These are phyloP conservation scores for Lasiodiplodia sp. DNA, from an alignment of 2,329 filamentous ascomycete genomes.

Conservation along the genomic window DNA sequence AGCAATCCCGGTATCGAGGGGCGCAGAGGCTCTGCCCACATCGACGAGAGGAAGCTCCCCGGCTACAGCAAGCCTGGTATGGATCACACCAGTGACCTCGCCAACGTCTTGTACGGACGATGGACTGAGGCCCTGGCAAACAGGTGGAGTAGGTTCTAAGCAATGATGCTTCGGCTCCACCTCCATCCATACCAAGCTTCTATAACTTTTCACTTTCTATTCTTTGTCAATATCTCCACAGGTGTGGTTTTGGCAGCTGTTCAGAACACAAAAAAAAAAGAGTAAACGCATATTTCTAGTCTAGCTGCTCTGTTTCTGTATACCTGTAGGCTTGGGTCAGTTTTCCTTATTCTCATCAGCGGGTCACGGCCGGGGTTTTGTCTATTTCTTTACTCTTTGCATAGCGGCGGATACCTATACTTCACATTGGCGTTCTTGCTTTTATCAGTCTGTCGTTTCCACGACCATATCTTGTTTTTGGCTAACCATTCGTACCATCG, in stretches of 20 bases:
- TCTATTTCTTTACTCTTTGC: background rate
- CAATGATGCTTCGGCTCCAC: background rate
- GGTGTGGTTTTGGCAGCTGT: background rate
- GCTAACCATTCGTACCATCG: background rate
- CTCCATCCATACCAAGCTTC: background rate
- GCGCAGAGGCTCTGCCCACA: constrained; percentile 44
- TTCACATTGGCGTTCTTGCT: background rate
- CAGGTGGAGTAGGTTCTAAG: constrained; percentile 48
- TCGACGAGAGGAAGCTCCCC: constrained; percentile 62
- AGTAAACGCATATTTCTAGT: constrained; percentile 11
- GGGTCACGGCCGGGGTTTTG: background rate
- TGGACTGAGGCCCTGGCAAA: constrained; percentile 83
- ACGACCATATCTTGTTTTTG: background rate
- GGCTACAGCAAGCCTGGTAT: constrained; percentile 73
- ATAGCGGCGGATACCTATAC: constrained; percentile 13
- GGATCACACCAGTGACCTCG: constrained; percentile 90
- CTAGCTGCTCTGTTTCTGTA: constrained; percentile 6
- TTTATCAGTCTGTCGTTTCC: background rate
- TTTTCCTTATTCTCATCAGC: background rate
- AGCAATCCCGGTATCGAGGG: background rate
- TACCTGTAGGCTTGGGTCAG: constrained; percentile 2
- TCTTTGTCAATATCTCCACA: constrained; percentile 13
- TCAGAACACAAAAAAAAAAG: constrained; percentile 4
- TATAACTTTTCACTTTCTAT: background rate
- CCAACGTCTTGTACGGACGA: constrained; percentile 86